phyloP scores from a whole-genome alignment of 306 rosid genomes.

The Ammopiptanthus mongolicus region DNA sequence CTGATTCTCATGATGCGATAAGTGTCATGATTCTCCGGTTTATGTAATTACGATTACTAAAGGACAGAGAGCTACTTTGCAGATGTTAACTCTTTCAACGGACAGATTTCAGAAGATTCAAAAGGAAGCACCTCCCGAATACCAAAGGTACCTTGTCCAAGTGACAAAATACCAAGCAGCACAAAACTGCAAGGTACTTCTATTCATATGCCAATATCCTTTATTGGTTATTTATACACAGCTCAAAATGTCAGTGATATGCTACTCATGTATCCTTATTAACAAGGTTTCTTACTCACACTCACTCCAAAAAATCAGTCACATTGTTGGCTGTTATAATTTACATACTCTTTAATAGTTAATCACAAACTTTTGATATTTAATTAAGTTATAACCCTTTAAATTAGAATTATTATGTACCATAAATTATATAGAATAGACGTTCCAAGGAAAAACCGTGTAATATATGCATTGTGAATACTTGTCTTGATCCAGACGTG shows the following conservation, averaged over 20 bases:
- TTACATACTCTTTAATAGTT: not conserved
- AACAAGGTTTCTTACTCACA: not conserved
- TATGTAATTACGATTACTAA: not conserved
- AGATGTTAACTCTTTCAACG: constrained; percentile 86
- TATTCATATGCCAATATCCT: not conserved
- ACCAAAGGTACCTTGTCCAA: constrained; percentile 77
- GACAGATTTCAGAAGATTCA: constrained; percentile 85
- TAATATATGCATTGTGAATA: not conserved
- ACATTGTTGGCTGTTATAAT: not conserved
- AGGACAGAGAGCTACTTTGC: constrained; percentile 11
- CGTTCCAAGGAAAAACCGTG: not conserved
- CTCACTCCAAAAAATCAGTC: not conserved
- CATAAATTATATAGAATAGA: not conserved
- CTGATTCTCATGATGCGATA: too few species aligned
- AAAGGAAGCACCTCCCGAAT: constrained; percentile 83
- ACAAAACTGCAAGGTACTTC: constrained; percentile 66
- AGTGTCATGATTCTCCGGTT: too few species aligned
- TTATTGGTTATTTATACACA: not conserved
- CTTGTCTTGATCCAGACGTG: constrained; percentile 49
- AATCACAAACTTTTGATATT: too few species aligned
- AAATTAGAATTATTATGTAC: not conserved
- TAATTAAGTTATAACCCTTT: not conserved
- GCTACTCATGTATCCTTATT: not conserved
- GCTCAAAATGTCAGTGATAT: not conserved
- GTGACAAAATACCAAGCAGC: constrained; percentile 95